Evolutionary conservation across 352 stramenopile species (phyloP).

Genomic region (Pythium aquatile): DNA sequence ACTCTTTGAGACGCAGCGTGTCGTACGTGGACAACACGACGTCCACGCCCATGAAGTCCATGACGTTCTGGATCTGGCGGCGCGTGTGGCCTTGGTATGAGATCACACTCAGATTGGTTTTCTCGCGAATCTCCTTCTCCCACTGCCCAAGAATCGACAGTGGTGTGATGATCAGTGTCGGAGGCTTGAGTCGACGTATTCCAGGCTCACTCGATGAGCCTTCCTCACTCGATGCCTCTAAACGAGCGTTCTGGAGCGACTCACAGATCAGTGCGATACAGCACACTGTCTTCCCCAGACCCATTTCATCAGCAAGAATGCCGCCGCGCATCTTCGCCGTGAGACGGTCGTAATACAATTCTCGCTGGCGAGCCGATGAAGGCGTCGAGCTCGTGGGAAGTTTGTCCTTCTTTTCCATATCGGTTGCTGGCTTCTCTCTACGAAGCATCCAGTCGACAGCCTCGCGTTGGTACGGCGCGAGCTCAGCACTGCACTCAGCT

Average conservation of each 20-base stretch:
- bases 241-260: conserved; percentile 47
- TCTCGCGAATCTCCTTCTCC: conserved; percentile 77
- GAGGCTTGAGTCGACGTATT: conserved; percentile 44
- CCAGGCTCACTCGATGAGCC: conserved; percentile 9
- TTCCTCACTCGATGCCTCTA: conserved; percentile 25
- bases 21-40: conserved; percentile 83
- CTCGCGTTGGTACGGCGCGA: conserved; percentile 79
- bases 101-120: conserved; percentile 74
- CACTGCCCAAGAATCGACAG: conserved; percentile 86
- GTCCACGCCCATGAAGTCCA: conserved; percentile 79
- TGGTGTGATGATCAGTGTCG: conserved; percentile 78
- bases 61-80: conserved; percentile 57
- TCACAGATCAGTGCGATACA: conserved; percentile 79
- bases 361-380: conserved; percentile 23
- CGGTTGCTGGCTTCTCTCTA: conserved; percentile 32
- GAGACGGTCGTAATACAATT: conserved; percentile 31
- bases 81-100: conserved; percentile 68
- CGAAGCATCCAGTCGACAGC: conserved; percentile 90
- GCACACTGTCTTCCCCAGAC: conserved; percentile 89
- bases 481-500: conserved; percentile 56
- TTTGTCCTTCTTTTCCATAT: conserved; percentile 24
- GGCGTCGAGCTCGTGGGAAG: conserved; percentile 15
- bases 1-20: conserved; percentile 70
- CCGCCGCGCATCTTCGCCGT: conserved; percentile 51
- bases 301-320: conserved; percentile 89